Percentiles rank a stretch among this genome's conserved stretches.
phyloP scores from a whole-genome alignment of 345 rosid species.

The Eucalyptus virginea region DNA sequence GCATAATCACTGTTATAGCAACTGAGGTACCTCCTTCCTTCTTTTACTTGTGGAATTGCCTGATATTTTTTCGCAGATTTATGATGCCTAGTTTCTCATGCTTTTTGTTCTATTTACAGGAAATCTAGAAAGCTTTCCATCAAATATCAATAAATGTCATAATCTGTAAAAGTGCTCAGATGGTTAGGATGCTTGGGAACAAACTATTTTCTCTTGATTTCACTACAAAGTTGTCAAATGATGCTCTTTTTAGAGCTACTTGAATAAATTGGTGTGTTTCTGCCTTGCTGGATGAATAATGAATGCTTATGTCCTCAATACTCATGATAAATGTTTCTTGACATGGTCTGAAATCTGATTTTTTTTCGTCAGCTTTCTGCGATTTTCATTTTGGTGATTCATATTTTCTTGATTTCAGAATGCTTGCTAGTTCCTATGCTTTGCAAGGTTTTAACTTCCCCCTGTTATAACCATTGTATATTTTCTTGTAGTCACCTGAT shows the following conservation, averaged over 20 bases:
- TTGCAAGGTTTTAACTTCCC: background rate
- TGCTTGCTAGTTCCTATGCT: background rate
- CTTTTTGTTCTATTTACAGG: background rate
- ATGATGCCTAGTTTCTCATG: background rate
- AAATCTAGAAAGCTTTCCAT: background rate
- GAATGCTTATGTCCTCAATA: background rate
- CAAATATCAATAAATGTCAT: background rate
- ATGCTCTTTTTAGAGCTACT: background rate
- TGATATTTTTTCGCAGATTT: background rate
- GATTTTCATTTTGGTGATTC: background rate
- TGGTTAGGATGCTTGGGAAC: background rate
- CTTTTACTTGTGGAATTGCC: background rate
- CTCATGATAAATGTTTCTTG: background rate
- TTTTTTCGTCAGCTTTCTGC: background rate
- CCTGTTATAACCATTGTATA: background rate
- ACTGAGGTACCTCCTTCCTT: conserved; percentile 35
- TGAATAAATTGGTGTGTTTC: background rate
- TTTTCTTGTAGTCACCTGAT: conserved; percentile 53
- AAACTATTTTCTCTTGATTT: background rate
- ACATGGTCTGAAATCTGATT: background rate
- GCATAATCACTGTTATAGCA: conserved; percentile 55
- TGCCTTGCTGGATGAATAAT: background rate
- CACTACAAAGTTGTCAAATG: background rate
- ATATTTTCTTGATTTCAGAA: background rate
- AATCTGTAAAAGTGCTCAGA: background rate